Percentiles rank a stretch among this genome's conserved stretches.
Evolutionary conservation across 257 asterid species (phyloP).

Genomic region (Capsicum pubescens): DNA sequence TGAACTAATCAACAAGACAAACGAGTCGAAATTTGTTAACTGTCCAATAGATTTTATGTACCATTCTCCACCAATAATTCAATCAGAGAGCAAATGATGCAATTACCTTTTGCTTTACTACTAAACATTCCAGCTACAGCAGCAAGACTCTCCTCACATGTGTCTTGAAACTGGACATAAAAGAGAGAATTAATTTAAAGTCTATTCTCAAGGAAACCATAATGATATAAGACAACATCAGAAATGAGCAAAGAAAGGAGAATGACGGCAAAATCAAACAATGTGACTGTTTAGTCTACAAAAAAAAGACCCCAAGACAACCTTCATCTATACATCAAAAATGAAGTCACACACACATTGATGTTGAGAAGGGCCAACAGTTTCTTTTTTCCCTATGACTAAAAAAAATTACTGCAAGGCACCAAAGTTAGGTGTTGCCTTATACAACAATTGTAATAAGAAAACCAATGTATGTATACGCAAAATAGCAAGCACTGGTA

Average conservation of each 20-base stretch:
- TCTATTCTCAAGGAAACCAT: conserved; percentile 6
- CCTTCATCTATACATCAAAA: neutral
- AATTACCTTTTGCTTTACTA: conserved; percentile 95
- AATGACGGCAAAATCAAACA: neutral
- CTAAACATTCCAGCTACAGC: conserved; percentile 99
- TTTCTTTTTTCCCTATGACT: neutral
- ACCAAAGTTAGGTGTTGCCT: neutral
- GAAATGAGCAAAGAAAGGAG: conserved; percentile 10
- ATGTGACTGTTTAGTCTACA: conserved; percentile 8
- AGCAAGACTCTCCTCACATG: conserved; percentile 97
- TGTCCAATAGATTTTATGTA: conserved; percentile 9
- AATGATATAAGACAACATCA: conserved; percentile 11
- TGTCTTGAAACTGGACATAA: conserved; percentile 75
- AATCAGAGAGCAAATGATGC: conserved; percentile 30
- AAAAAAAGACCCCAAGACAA: neutral
- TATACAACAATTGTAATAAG: neutral
- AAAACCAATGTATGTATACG: neutral
- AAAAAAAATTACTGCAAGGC: neutral
- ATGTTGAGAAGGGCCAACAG: neutral
- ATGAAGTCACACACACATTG: neutral
- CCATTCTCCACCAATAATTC: conserved; percentile 22
- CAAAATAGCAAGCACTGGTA: neutral
- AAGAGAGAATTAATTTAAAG: conserved; percentile 27
- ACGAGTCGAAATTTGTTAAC: conserved; percentile 8
- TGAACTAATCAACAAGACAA: neutral